These are phyloP conservation scores for Cymbopogon flexuosus DNA, from an alignment of 202 grass and related monocot genomes.

Conservation along the genomic window DNA sequence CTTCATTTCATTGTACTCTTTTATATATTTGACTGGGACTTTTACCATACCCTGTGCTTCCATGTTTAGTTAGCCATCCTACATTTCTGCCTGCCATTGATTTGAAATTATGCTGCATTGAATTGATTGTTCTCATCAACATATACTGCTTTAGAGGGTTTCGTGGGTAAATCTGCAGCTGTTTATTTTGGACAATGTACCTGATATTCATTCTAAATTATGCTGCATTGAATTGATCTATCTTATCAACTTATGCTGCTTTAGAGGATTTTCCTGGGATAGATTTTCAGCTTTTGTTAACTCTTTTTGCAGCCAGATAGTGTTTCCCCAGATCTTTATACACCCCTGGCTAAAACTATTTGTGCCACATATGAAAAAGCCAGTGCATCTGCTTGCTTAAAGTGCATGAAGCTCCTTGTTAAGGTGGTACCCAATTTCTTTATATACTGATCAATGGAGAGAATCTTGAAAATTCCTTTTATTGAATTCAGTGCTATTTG, in stretches of 20 bases:
- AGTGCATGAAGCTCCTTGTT: slow-evolving; percentile 40
- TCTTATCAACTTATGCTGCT: not conserved
- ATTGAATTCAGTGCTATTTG: not conserved
- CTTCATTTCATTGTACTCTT: not conserved
- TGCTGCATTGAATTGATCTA: not conserved
- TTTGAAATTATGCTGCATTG: not conserved
- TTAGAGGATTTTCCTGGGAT: not conserved
- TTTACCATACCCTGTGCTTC: not conserved
- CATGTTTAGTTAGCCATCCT: not conserved
- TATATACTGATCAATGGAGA: not conserved
- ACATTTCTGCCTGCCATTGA: not conserved
- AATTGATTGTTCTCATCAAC: not conserved
- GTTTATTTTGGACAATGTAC: not conserved
- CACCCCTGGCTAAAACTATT: slow-evolving; percentile 25
- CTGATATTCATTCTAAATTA: not conserved
- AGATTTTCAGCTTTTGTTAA: not conserved
- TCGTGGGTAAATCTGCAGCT: not conserved
- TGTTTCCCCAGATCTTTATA: slow-evolving; percentile 14
- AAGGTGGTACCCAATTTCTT: slow-evolving; percentile 23
- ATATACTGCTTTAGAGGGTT: not conserved
- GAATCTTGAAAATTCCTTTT: not conserved
- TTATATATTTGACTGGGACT: not conserved
- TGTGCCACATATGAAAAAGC: not conserved
- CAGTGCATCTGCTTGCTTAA: slow-evolving; percentile 15
- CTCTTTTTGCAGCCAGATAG: slow-evolving; percentile 27